These are phyloP conservation scores for Fusarium devonianum DNA, from an alignment of 2,329 filamentous ascomycete species.

Conservation along the genomic window DNA sequence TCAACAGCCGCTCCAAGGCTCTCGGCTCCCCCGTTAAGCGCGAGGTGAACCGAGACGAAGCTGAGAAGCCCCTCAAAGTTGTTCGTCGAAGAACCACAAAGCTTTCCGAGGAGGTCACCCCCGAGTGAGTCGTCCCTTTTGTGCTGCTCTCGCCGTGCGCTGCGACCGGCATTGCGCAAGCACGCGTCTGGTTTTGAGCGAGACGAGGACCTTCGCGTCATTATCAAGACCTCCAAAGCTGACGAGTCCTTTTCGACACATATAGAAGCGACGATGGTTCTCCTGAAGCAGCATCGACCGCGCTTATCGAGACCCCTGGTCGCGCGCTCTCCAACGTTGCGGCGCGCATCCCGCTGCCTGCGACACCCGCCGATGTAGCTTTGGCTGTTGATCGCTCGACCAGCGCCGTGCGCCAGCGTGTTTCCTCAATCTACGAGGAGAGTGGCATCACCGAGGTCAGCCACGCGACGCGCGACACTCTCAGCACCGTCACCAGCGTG, in stretches of 20 bases:
- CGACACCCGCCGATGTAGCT: conserved; percentile 80
- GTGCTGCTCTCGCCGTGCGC: conserved; percentile 13
- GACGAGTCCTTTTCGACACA: conserved; percentile 11
- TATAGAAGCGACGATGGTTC: conserved; percentile 42
- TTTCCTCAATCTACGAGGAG: conserved; percentile 68
- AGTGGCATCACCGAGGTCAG: conserved; percentile 72
- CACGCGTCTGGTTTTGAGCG: conserved; percentile 10
- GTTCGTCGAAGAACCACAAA: conserved; percentile 56
- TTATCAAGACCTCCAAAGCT: conserved; percentile 15
- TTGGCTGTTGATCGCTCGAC: conserved; percentile 77
- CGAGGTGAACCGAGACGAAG: conserved; percentile 51
- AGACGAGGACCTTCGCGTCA: conserved; percentile 6
- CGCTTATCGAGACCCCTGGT: conserved; percentile 58
- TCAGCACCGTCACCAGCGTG: conserved; percentile 77
- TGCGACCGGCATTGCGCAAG: conserved; percentile 11
- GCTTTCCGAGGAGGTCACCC: conserved; percentile 54
- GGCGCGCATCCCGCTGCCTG: conserved; percentile 74
- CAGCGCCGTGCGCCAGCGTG: conserved; percentile 70
- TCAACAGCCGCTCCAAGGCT: conserved; percentile 68
- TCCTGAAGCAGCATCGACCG: conserved; percentile 49
- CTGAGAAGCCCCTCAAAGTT: conserved; percentile 52
- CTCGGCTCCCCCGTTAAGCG: conserved; percentile 68
- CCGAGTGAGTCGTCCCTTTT: conserved; percentile 52
- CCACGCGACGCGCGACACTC: conserved; percentile 69
- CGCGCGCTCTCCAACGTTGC: conserved; percentile 62